Evolutionary conservation across 306 rosid genomes (phyloP).

Genomic region (Acacia crassicarpa): DNA sequence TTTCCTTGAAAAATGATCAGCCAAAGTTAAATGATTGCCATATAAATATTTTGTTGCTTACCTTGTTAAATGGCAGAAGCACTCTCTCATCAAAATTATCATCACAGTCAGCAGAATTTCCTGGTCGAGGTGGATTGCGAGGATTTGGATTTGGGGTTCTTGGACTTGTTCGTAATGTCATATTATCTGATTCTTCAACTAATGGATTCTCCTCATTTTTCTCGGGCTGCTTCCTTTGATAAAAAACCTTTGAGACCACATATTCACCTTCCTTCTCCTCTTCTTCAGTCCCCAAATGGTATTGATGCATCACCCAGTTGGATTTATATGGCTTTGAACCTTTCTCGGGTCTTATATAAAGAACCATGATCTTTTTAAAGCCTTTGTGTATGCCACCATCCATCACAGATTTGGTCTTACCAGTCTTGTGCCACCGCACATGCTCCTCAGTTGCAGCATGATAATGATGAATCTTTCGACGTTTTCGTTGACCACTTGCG

Average conservation of each 20-base stretch:
- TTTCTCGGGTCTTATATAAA: conserved; percentile 60
- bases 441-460: conserved; percentile 40
- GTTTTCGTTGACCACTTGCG: conserved; percentile 70
- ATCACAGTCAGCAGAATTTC: conserved; percentile 37
- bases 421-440: conserved; percentile 57
- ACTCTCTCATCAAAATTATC: conserved; percentile 39
- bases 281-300: conserved; percentile 76
- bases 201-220: conserved; percentile 41
- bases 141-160: conserved; percentile 69
- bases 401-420: conserved; percentile 44
- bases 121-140: conserved; percentile 62
- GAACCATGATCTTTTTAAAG: conserved; percentile 86
- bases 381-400: conserved; percentile 55
- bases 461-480: conserved; percentile 46
- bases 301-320: conserved; percentile 93
- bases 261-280: conserved; percentile 79
- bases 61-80: conserved; percentile 45
- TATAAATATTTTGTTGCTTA: conserved; percentile 28
- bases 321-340: conserved; percentile 63
- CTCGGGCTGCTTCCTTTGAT: conserved; percentile 56
- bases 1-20: background rate
- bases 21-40: background rate
- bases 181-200: conserved; percentile 46
- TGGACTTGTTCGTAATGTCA: conserved; percentile 55
- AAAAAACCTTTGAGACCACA: conserved; percentile 74